A percentile compares a stretch with the other conserved stretches of the same genome.
phyloP scores from a whole-genome alignment of 2,329 filamentous ascomycete species.

The Botrytis byssoidea region DNA sequence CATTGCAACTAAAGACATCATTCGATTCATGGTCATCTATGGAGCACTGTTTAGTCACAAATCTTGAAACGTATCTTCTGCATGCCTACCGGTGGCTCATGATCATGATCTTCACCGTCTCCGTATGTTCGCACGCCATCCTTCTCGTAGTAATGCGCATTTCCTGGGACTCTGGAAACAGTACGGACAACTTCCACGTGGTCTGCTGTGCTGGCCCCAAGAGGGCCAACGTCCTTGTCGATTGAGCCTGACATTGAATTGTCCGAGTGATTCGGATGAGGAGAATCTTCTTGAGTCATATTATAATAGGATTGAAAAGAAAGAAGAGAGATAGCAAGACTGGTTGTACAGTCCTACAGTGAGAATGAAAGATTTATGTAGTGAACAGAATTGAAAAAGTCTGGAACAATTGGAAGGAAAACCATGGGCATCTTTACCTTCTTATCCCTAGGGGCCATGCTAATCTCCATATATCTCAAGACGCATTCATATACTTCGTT shows the following conservation, averaged over 20 bases:
- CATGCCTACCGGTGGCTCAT: slow-evolving; percentile 45
- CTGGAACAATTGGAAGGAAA: not conserved
- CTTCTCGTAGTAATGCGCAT: slow-evolving; percentile 28
- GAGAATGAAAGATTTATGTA: not conserved
- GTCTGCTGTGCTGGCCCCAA: not conserved
- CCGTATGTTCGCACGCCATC: slow-evolving; percentile 45
- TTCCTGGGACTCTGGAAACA: slow-evolving; percentile 28
- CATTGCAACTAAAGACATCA: slow-evolving; percentile 57
- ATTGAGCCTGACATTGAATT: slow-evolving; percentile 28
- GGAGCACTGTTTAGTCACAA: slow-evolving; percentile 48
- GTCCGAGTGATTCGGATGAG: slow-evolving; percentile 18
- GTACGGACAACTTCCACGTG: slow-evolving; percentile 10
- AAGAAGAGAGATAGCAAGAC: not conserved
- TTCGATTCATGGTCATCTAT: slow-evolving; percentile 53
- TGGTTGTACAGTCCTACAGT: not conserved
- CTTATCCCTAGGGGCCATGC: slow-evolving; percentile 1
- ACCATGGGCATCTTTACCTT: not conserved
- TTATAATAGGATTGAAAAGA: not conserved
- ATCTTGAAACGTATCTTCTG: not conserved
- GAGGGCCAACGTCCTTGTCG: slow-evolving; percentile 26
- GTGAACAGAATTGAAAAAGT: not conserved
- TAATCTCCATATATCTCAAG: slow-evolving; percentile 12
- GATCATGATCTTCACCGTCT: slow-evolving; percentile 48
- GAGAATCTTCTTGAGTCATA: not conserved
- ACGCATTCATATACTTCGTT: not conserved